Evolutionary conservation across 2,329 filamentous ascomycete genomes (phyloP), one percentile per base, ranked within the genome.

Genomic region (Colletotrichum brevisporum): DNA sequence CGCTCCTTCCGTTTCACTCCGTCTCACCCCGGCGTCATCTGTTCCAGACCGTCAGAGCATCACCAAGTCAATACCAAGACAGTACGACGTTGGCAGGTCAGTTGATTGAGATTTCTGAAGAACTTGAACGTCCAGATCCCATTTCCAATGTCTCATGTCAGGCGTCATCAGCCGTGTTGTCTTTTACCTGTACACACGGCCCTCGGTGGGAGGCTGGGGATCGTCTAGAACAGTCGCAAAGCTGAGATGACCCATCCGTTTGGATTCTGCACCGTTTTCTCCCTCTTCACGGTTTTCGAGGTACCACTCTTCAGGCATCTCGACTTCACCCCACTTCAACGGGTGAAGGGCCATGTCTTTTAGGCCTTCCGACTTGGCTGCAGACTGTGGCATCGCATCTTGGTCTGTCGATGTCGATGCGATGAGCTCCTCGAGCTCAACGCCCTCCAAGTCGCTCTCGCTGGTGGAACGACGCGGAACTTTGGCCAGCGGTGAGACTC

Each of bases 251-350:
- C 39, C 50, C 6, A 63, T 5, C 2, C 6, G 26, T 13, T 15
- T 2, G 12, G 16, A 6, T 18, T 9, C 4, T 9, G 47, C 6
- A 8, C 36, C 36, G n/a, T 55, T 41, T 4, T 39, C 2, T 6
- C 21, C 39, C 4, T 18, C 4, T 16, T 55, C 8, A 15, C n/a
- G 5, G n/a, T 24, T 24, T 13, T 8, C 13, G 36, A 8, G 36
- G 13, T 63, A 4, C 41, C 59, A 63, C 3, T 18, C 3, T n/a
- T 63, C 15, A 0, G 48, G 59, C 59, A 62, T 48, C 10, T 55
- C n/a, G 1, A 48, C 41, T 39, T 48, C 59, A 0, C 39, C 51
- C 59, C 26, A 39, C 16, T 18, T 55, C 41, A 55, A n/a, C 5
- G 13, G 16, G n/a, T n/a, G 24, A 47, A 16, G 13, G 1, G n/a